Base-by-base conservation (phyloP, 78 protist species). In the Dictyostelium brefeldianum region DNA sequence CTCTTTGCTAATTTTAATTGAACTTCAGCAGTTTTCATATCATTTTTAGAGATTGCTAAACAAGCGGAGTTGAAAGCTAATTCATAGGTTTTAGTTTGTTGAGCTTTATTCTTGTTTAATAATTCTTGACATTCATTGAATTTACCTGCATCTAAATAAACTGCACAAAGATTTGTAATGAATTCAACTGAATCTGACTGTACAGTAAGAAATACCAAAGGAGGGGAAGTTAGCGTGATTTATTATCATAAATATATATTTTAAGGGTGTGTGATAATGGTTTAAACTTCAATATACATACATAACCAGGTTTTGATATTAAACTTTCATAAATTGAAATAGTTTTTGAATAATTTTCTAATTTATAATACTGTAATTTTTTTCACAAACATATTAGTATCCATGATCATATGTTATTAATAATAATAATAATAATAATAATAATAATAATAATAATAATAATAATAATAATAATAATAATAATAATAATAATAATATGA, bases 1-100 rank as follows among this genome's bases (percentile, higher is more conserved):
- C 92, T 87, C 22, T 87, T 87, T 12, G 93, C 93, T 20, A 87
- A 50, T 62, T 87, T 87, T 50, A 87, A 87, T 87, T 87, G 93
- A 41, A 84, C 64, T 77, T 87, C 93, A 53, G 93, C 93, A 77
- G 84, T 36, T 78, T 87, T 87, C 6, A 54, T 36, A 77, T 87
- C 93, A n/a, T 65, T 59, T 31, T 77, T 87, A 11, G 47, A 43
- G 14, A 87, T 27, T 25, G 78, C 18, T n/a, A 87, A 62, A 64
- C 93, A 87, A 3, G 93, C 83, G 78, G 93, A 31, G 50, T 87
- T 87, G 79, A 77, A 87, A 9, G 93, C 93, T 47, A 87, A 64
- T 64, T 87, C 93, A 87, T 87, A 78, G 1, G 93, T 64, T 50
- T 87, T 87, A 1, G 78, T 27, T 51, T 56, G 54, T 18, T 57